Percentiles rank a stretch among this genome's conserved stretches.
These are phyloP conservation scores for Pseudopediastrum boryanum DNA, from an alignment of 139 green algal species.

Conservation along the genomic window DNA sequence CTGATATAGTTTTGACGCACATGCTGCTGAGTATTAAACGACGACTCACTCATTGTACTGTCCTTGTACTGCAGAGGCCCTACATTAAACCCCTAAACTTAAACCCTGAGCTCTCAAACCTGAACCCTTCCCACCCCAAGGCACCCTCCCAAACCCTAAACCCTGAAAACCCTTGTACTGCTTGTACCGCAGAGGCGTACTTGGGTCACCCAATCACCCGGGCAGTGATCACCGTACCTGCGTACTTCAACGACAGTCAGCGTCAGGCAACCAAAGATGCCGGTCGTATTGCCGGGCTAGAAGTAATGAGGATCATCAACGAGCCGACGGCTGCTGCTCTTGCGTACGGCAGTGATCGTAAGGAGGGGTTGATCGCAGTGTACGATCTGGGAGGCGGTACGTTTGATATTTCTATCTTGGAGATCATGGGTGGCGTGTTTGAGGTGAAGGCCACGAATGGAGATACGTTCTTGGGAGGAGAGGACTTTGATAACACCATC, in stretches of 20 bases:
- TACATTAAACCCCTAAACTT: no score
- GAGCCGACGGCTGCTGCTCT: constrained; percentile 97
- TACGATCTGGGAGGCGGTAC: constrained; percentile 93
- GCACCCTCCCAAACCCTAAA: neutral
- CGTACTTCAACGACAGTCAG: constrained; percentile 99
- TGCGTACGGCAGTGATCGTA: constrained; percentile 95
- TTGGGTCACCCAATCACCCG: constrained; percentile 86
- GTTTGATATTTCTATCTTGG: constrained; percentile 98
- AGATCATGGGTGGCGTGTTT: constrained; percentile 97
- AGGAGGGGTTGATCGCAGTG: constrained; percentile 95
- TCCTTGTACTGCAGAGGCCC: no score
- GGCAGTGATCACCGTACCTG: constrained; percentile 97
- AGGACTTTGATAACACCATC: constrained; percentile 98
- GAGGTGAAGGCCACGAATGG: constrained; percentile 99
- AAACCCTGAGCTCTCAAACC: no score
- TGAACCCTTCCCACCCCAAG: no score
- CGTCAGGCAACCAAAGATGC: constrained; percentile 90
- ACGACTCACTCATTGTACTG: no score
- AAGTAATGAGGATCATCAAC: constrained; percentile 98
- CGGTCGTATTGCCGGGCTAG: constrained; percentile 75
- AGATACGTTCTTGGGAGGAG: constrained; percentile 98
- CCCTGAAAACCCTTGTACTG: neutral
- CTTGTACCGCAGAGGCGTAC: constrained; percentile 92
- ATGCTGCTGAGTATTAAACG: no score
- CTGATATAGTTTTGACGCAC: no score